phyloP scores from a whole-genome alignment of 805 yeast species.

The Candida stauntonica region DNA sequence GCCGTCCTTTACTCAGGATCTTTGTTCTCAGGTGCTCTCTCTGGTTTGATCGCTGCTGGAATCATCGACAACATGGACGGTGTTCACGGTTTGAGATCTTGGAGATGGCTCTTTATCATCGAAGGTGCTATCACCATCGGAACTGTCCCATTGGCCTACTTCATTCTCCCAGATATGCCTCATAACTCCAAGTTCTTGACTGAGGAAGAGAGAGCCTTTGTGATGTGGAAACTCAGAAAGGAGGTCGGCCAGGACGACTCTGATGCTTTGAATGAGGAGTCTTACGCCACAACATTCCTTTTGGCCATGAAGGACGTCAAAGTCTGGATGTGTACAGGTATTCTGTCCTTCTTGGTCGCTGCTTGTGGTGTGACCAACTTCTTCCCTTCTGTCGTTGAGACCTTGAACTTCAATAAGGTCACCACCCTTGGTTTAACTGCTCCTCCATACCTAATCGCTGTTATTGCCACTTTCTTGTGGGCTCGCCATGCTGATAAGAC shows the following conservation, averaged over 20 bases:
- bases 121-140: slow-evolving; percentile 52
- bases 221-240: slow-evolving; percentile 26
- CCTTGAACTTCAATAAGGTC: slow-evolving; percentile 46
- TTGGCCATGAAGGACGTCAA: slow-evolving; percentile 38
- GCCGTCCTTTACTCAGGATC: slow-evolving; percentile 55
- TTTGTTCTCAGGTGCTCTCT: slow-evolving; percentile 48
- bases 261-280: slow-evolving; percentile 23
- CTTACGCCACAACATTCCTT: slow-evolving; percentile 33
- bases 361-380: slow-evolving; percentile 60
- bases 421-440: slow-evolving; percentile 54
- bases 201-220: slow-evolving; percentile 39
- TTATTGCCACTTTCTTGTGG: slow-evolving; percentile 45
- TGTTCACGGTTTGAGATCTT: slow-evolving; percentile 44
- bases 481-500: slow-evolving; percentile 53
- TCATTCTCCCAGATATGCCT: slow-evolving; percentile 50
- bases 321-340: slow-evolving; percentile 44
- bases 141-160: slow-evolving; percentile 44
- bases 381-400: slow-evolving; percentile 56
- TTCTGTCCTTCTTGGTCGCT: slow-evolving; percentile 42
- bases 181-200: slow-evolving; percentile 42
- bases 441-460: slow-evolving; percentile 54
- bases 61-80: slow-evolving; percentile 40
- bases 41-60: slow-evolving; percentile 51
- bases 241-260: slow-evolving; percentile 29
- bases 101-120: slow-evolving; percentile 65